Conservation (phyloP, 257 asterid species). For the Salvia rosmarinus region DNA sequence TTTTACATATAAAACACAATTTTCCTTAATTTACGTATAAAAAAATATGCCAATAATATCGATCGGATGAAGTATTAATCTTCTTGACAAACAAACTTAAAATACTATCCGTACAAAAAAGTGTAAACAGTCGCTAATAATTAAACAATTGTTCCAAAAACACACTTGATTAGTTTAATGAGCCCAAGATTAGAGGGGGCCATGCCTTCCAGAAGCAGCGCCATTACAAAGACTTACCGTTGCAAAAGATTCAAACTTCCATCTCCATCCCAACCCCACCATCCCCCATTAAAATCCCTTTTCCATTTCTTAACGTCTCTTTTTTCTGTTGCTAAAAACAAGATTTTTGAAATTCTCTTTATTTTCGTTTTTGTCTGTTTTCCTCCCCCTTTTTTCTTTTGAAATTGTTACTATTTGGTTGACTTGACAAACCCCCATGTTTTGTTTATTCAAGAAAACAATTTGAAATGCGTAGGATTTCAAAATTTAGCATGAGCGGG, state of each 20-base stretch:
- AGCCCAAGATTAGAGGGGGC: background rate
- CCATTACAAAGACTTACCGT: slow-evolving; percentile 52
- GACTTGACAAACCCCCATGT: background rate
- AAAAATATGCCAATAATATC: no score
- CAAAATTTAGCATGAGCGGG: slow-evolving; percentile 2
- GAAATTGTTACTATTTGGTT: slow-evolving; percentile 6
- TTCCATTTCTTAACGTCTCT: slow-evolving; percentile 32
- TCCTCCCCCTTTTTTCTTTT: slow-evolving; percentile 5
- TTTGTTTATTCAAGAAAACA: background rate
- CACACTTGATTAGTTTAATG: background rate
- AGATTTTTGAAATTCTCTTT: slow-evolving; percentile 5
- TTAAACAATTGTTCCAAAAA: background rate
- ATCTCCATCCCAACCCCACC: slow-evolving; percentile 16
- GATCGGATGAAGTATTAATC: no score
- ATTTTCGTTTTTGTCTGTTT: background rate
- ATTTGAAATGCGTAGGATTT: slow-evolving; percentile 23
- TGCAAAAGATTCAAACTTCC: slow-evolving; percentile 43
- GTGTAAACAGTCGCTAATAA: background rate
- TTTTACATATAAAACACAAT: no score
- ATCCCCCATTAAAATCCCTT: slow-evolving; percentile 42
- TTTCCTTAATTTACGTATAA: no score
- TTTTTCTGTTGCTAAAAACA: slow-evolving; percentile 27
- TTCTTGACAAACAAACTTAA: no score
- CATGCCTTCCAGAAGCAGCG: slow-evolving; percentile 50
- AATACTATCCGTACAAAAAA: background rate